Evolutionary conservation across 495 filamentous ascomycete genomes (phyloP).

Genomic region (Durotheca rogersii): DNA sequence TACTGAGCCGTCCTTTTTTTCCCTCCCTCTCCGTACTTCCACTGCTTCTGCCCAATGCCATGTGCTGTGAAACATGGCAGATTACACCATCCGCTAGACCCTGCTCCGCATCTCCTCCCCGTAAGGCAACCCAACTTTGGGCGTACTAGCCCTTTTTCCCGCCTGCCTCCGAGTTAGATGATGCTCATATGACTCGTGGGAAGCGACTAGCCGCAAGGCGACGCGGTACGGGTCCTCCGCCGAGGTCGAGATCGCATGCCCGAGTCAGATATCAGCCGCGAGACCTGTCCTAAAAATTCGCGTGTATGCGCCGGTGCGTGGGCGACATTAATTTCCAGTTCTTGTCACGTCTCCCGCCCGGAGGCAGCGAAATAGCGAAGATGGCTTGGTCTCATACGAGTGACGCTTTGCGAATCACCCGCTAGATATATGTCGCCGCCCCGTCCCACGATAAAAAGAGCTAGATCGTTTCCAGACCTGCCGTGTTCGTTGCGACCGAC

Average conservation of each 20-base stretch:
- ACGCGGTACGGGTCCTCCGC: neutral
- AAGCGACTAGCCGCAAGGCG: neutral
- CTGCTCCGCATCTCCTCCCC: slow-evolving; percentile 3
- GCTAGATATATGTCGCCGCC: too few relatives aligned
- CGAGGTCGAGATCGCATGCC: neutral
- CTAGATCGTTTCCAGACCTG: too few relatives aligned
- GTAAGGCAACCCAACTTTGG: slow-evolving; percentile 2
- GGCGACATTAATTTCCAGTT: neutral
- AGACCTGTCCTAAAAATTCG: neutral
- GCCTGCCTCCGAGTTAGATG: slow-evolving; percentile 5
- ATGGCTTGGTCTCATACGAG: neutral
- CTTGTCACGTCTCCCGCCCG: neutral
- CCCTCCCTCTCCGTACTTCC: slow-evolving; percentile 7
- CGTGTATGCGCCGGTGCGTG: neutral
- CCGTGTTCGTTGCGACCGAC: too few relatives aligned
- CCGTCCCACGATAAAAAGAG: too few relatives aligned
- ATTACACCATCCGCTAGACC: slow-evolving; percentile 2
- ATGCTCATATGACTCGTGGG: slow-evolving; percentile 18
- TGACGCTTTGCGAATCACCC: neutral
- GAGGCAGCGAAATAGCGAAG: neutral
- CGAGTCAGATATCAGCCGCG: neutral
- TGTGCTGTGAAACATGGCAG: slow-evolving; percentile 8
- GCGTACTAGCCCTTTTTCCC: slow-evolving; percentile 7
- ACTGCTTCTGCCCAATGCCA: neutral
- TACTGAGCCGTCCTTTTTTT: too few relatives aligned